Base-by-base conservation (phyloP, 306 rosid species). In the Acacia confusa region DNA sequence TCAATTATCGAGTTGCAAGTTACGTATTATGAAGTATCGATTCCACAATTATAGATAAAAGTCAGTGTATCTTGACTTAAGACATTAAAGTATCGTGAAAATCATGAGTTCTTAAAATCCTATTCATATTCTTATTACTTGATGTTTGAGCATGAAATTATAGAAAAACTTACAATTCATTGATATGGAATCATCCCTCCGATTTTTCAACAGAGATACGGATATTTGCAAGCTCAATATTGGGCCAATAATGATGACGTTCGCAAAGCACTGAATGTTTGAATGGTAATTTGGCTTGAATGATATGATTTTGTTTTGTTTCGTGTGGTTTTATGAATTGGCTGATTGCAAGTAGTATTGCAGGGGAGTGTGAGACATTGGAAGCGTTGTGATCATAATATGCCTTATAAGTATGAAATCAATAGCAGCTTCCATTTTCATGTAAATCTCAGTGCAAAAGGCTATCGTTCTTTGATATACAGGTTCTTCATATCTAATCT, bases 281-380 rank as follows among this genome's bases (percentile, higher is more conserved):
- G 45, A 6, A 71, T 88, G 92, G 92, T 89, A 3, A 32, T 3
- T 32, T 32, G 36, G 36, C 36, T 6, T 34, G 36, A 34, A 34
- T 34, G 6, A 48, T 16, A 48, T 14, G 14, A 9, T 50, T 17
- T 50, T 50, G n/a, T 50, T 53, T 53, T 53, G 24, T 52, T 52
- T 48, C 20, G 19, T 9, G 3, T 57, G 25, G 28, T 9, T 22
- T 22, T 22, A n/a, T n/a, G 9, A 2, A 22, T 22, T 57, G 17
- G 6, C 7, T 24, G 15, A 45, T 11, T 9, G 52, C 52, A 45
- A 45, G 52, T 45, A 45, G 17, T 45, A 17, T 45, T 63, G 44
- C 74, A 91, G 92, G 90, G 88, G 84, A 86, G 75, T 71, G 76
- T 58, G 53, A 84, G 84, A 22, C 34, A 86, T 44, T 92, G 94